Conservation (phyloP, 805 yeast species). For the Saccharomycopsis sp. region DNA sequence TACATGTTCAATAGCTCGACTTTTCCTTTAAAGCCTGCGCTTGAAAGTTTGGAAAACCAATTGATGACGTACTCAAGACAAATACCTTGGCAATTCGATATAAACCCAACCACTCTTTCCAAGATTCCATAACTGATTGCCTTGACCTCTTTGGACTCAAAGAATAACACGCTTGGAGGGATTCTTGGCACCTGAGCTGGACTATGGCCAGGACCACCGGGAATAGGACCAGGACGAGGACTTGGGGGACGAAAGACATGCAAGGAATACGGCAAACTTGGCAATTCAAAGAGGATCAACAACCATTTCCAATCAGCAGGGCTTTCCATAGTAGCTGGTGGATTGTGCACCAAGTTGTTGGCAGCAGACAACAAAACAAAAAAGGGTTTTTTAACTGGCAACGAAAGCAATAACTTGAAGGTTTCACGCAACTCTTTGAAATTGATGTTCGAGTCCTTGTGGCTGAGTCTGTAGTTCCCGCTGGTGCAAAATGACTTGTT, state of each 20-base stretch:
- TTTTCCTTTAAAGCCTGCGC: constrained; percentile 37
- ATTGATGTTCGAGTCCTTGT: constrained; percentile 41
- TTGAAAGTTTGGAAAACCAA: constrained; percentile 45
- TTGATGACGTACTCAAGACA: constrained; percentile 38
- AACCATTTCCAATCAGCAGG: constrained; percentile 48
- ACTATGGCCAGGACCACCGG: background rate
- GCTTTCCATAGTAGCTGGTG: constrained; percentile 30
- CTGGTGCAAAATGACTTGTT: constrained; percentile 42
- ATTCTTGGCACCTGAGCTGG: constrained; percentile 4
- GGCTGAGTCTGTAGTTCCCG: constrained; percentile 24
- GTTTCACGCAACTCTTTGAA: constrained; percentile 37
- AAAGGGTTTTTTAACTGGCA: constrained; percentile 57
- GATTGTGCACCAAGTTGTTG: constrained; percentile 43
- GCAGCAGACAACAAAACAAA: constrained; percentile 45
- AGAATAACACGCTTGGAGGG: constrained; percentile 12
- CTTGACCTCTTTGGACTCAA: constrained; percentile 43
- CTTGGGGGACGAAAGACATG: background rate
- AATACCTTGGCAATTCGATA: constrained; percentile 41
- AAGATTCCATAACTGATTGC: constrained; percentile 57
- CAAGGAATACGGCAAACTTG: constrained; percentile 37
- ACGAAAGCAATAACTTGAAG: constrained; percentile 36
- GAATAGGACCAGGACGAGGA: background rate
- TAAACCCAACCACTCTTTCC: constrained; percentile 59
- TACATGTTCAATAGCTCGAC: constrained; percentile 67
- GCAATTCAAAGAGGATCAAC: constrained; percentile 59